Evolutionary conservation across 177 flowering plant species (phyloP), one percentile per base, ranked within the genome.

Genomic region (Vitis hybrid): DNA sequence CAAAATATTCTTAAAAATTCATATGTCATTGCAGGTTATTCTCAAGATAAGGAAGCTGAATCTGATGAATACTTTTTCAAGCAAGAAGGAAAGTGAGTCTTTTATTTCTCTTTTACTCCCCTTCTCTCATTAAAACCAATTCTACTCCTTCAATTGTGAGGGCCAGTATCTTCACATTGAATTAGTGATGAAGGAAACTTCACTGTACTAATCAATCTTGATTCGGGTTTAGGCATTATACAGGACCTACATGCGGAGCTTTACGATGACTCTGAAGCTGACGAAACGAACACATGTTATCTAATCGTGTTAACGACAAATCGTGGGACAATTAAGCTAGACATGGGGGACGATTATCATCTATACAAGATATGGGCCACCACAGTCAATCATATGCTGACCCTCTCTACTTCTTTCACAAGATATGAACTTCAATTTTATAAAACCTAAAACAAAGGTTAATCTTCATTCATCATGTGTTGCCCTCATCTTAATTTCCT

Each of bases 351-450:
- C 47, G 90, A 91, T 66, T 80, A 86, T 69, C 75, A 77, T 8
- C 83, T 76, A 33, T 90, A 87, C 80, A 88, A 68, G 71, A 79
- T 80, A 51, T 95, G 97, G 97, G 80, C 90, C 9, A 74, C 77
- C 52, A 84, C 97, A 52, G 87, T 92, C 49, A 82, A 86, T 67
- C 94, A 87, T 62, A 82, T 95, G 97, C 80, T 95, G n/a, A 76
- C 74, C 84, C 83, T 89, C 33, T 87, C 95, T 54, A 75, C 89
- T 55, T 75, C 88, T 22, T 72, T 81, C 62, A 74, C 87, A 13
- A 86, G 87, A 75, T 88, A 84, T 76, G 83, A 90, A 44, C 87
- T 82, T 50, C 86, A 87, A 28, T 84, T 82, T 72, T 84, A 81
- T 62, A 76, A 73, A 65, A 77, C 74, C 38, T 85, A 68, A 76